Percentiles rank a stretch among this genome's conserved stretches.
Conservation (phyloP, 2,329 filamentous ascomycete genomes). For the Neofusicoccum cordaticola region DNA sequence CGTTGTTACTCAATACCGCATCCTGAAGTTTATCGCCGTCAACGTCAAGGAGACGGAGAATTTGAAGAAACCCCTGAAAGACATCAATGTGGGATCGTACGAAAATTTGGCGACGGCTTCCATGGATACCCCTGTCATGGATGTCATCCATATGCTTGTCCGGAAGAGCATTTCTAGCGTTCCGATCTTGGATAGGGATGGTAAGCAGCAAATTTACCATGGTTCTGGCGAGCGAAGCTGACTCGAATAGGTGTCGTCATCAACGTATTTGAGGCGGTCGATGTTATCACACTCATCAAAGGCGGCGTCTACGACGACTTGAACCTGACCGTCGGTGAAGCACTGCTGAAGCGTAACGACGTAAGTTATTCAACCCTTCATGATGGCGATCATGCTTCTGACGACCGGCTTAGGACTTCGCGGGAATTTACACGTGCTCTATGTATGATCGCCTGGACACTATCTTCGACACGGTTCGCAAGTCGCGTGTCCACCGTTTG, state of each 20-base stretch:
- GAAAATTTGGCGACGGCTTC: conserved; percentile 72
- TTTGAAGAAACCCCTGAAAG: conserved; percentile 80
- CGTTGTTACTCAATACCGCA: conserved; percentile 96
- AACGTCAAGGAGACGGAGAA: conserved; percentile 87
- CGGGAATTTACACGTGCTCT: conserved; percentile 94
- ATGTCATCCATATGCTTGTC: conserved; percentile 91
- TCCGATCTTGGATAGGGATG: conserved; percentile 81
- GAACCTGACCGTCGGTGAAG: conserved; percentile 80
- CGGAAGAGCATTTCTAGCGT: conserved; percentile 91
- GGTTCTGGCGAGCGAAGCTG: background rate
- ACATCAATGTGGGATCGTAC: conserved; percentile 84
- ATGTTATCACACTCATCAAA: conserved; percentile 94
- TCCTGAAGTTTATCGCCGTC: conserved; percentile 97
- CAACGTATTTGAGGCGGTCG: conserved; percentile 96
- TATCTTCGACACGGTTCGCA: conserved; percentile 94
- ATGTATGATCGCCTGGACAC: conserved; percentile 89
- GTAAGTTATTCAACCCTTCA: conserved; percentile 40
- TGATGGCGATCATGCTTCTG: background rate
- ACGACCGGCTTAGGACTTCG: conserved; percentile 67
- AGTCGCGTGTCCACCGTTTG: conserved; percentile 88
- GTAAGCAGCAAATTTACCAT: conserved; percentile 30
- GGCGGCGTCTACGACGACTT: conserved; percentile 90
- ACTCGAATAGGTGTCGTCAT: conserved; percentile 61
- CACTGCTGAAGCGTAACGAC: conserved; percentile 78
- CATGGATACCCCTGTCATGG: conserved; percentile 89